A percentile compares a stretch with the other conserved stretches of the same genome.
phyloP scores from a whole-genome alignment of 2,329 filamentous ascomycete species.

The Zymoseptoria ardabiliae region DNA sequence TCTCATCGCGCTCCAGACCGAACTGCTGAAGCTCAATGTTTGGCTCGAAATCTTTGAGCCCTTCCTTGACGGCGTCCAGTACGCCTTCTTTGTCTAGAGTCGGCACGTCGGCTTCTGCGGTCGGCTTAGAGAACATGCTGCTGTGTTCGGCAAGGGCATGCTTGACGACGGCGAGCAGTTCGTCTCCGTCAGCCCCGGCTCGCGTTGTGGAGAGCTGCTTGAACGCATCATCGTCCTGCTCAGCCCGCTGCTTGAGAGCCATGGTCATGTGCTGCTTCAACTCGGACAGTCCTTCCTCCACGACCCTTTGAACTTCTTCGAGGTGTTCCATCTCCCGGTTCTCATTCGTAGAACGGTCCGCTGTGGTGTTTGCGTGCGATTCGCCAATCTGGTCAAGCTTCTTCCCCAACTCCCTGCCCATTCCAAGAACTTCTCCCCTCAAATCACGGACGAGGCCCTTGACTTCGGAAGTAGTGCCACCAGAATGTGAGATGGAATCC shows the following conservation, averaged over 20 bases:
- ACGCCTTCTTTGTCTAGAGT: conserved; percentile 62
- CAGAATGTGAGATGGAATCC: conserved; percentile 80
- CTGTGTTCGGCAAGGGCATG: conserved; percentile 62
- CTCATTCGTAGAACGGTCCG: conserved; percentile 38
- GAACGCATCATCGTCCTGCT: conserved; percentile 29
- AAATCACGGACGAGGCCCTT: conserved; percentile 86
- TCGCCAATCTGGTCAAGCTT: conserved; percentile 65
- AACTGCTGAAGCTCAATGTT: conserved; percentile 87
- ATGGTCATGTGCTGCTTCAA: conserved; percentile 78
- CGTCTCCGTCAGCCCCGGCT: conserved; percentile 49
- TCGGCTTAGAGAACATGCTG: conserved; percentile 29
- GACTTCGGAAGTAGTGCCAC: conserved; percentile 83
- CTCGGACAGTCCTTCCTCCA: conserved; percentile 72
- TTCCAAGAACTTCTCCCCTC: conserved; percentile 84
- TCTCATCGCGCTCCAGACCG: conserved; percentile 82
- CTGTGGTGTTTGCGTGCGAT: conserved; percentile 22
- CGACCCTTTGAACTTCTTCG: conserved; percentile 67
- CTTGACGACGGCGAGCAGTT: conserved; percentile 79
- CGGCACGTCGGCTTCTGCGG: conserved; percentile 20
- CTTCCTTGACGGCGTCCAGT: conserved; percentile 76
- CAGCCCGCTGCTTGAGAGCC: conserved; percentile 69
- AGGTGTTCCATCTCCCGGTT: conserved; percentile 40
- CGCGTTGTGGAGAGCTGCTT: conserved; percentile 37
- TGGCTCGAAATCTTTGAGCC: conserved; percentile 90
- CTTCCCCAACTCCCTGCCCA: conserved; percentile 84